A percentile compares a stretch with the other conserved stretches of the same genome.
phyloP scores from a whole-genome alignment of 257 asterid species.

The Solanum virginianum region DNA sequence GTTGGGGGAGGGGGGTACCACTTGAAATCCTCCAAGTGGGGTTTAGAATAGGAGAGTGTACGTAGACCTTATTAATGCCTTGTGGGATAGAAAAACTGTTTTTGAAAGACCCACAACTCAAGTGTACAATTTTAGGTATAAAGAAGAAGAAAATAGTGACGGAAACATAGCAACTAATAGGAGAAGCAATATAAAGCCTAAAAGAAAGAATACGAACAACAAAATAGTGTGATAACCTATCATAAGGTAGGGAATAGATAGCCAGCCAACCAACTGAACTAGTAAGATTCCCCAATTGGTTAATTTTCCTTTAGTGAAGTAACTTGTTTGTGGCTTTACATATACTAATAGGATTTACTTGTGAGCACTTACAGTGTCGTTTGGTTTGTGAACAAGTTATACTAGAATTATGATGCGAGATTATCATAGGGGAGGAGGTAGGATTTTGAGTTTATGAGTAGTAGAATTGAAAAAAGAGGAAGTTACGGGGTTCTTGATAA shows the following conservation, averaged over 20 bases:
- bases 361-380: not conserved
- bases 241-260: not conserved
- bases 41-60: too few species aligned
- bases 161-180: too few species aligned
- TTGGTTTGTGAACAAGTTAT: not conserved
- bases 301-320: not conserved
- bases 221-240: not conserved
- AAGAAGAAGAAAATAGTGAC: too few species aligned
- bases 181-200: too few species aligned
- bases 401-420: not conserved
- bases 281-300: not conserved
- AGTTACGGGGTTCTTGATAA: not conserved
- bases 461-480: not conserved
- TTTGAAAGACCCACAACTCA: too few species aligned
- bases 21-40: too few species aligned
- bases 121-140: too few species aligned
- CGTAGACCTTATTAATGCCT: too few species aligned
- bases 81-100: too few species aligned
- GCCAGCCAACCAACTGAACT: not conserved
- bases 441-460: not conserved
- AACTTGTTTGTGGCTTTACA: not conserved
- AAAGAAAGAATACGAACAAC: too few species aligned
- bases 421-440: not conserved
- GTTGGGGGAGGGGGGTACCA: too few species aligned
- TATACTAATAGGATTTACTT: not conserved